Base-by-base conservation (phyloP, 441 rosid genomes). In the Pelargonium cotyledonis region DNA sequence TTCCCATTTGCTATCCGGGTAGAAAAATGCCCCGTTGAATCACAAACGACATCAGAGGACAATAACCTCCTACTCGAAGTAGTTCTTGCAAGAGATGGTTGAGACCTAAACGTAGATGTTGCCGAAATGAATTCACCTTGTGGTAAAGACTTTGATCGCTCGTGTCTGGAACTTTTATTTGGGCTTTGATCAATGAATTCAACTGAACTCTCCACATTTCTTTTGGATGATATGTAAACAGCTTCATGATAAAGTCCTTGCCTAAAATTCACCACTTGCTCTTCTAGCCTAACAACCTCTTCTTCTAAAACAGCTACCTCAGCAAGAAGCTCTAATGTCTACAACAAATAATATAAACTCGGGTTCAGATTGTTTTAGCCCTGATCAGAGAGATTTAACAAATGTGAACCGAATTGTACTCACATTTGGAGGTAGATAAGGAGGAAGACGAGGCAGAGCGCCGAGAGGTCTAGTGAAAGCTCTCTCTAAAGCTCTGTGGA, bases 251-350 rank as follows among this genome's bases (percentile, higher is more conserved):
- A 90, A 14, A 92, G 80, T 65, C 91, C 92, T 81, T 86, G 96
- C 74, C 96, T 85, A 66, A 92, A 92, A 77, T 80, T 86, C 44
- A 92, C 96, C 60, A 90, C 89, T 80, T 89, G 88, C 64, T 92
- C 98, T 79, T 92, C 98, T 26, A 92, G 92, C 70, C 98, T 82
- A 72, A 88, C 94, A 5, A 92, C 91, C 76, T 92, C 98, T 75
- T 92, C 98, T 77, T 92, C 98, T 76, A 92, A 77, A 57, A 90
- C 91, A 70, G 98, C 96, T 68, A 92, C 98, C 82, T 92, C 98
- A 71, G 98, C 98, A 66, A 92, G 86, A 64, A 92, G 88, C 87
- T 90, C 94, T 73, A 92, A 71, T 77, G 89, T 89, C 98, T 92
- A 61, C 74, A 72, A 62, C 62, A 70, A 66, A n/a, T 18, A 73